Evolutionary conservation across 1,284 basidiomycete genomes (phyloP), one percentile per base, ranked within the genome.

Genomic region (Ganoderma meredithae): DNA sequence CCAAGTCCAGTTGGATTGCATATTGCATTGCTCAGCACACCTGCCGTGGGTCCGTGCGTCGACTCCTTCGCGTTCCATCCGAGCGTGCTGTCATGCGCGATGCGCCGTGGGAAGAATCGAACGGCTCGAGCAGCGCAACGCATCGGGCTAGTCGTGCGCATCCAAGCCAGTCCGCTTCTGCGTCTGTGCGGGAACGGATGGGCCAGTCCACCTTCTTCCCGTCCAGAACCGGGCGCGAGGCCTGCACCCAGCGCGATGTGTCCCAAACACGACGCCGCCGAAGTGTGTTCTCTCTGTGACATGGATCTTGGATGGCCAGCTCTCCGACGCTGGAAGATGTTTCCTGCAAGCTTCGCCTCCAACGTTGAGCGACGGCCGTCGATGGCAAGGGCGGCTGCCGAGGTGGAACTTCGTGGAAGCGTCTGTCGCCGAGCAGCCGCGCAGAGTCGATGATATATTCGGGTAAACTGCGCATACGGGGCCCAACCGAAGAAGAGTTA

Each of bases 81-180:
- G 63, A 68, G 67, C 67, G 43, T n/a, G 59, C 17, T 62, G 67
- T 59, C 67, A 62, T 39, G 17, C 41, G n/a, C 10, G 49, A 41
- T 36, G 55, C 47, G 13, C 36, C 31, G 40, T n/a, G 17, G 52
- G 59, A 62, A 58, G 27, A 43, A 39, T n/a, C 31, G 19, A 36
- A 56, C 55, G 17, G 3, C 17, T 22, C 33, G 47, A 49, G 25
- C n/a, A 22, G 47, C 47, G 47, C 47, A 25, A 10, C 22, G 47
- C 22, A 49, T 55, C 53, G 31, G 31, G 17, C 55, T n/a, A 33
- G 55, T 33, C 33, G 55, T 58, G 33, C 31, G 55, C 55, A 58
- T 19, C 55, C 31, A n/a, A 39, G 5, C 15, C 36, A 36, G 36
- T 9, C 6, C 36, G 36, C 33, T 27, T 39, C 33, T 27, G 27